phyloP scores from a whole-genome alignment of 208 protist genomes.

The Leishmania lainsoni region DNA sequence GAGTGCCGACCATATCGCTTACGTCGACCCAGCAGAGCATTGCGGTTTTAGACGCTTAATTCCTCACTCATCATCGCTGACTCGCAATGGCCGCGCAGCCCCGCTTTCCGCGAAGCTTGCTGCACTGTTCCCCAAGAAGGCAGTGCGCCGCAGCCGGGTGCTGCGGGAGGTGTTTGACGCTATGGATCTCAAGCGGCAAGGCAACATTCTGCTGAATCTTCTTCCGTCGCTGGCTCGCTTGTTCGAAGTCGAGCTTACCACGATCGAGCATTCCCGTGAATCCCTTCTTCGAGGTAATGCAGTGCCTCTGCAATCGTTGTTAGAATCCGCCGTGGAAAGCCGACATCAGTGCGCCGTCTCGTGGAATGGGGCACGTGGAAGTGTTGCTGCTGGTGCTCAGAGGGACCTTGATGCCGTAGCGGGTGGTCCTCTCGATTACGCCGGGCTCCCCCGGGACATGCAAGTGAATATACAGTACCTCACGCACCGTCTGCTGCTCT shows the following conservation, averaged over 20 bases:
- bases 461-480: conserved; percentile 7
- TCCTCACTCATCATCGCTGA: neutral
- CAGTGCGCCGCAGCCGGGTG: conserved; percentile 43
- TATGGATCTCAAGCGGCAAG: conserved; percentile 56
- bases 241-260: conserved; percentile 50
- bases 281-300: conserved; percentile 3
- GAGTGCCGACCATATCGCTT: neutral
- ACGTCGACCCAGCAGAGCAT: conserved; percentile 4
- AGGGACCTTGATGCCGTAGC: too few relatives aligned
- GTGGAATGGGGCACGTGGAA: conserved; percentile 1
- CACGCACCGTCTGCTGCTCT: conserved; percentile 34
- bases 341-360: conserved; percentile 11
- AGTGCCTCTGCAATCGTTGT: conserved; percentile 9
- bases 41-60: neutral
- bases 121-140: conserved; percentile 21
- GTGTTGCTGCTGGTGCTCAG: neutral
- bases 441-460: neutral
- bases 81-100: neutral
- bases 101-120: conserved; percentile 22
- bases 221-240: conserved; percentile 50
- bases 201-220: conserved; percentile 31
- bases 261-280: conserved; percentile 21
- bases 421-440: conserved; percentile 4
- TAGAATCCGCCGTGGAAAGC: conserved; percentile 13
- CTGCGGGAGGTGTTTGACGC: conserved; percentile 64